Evolutionary conservation across 306 rosid species (phyloP).

Genomic region (Cyclanthera cordifolia): DNA sequence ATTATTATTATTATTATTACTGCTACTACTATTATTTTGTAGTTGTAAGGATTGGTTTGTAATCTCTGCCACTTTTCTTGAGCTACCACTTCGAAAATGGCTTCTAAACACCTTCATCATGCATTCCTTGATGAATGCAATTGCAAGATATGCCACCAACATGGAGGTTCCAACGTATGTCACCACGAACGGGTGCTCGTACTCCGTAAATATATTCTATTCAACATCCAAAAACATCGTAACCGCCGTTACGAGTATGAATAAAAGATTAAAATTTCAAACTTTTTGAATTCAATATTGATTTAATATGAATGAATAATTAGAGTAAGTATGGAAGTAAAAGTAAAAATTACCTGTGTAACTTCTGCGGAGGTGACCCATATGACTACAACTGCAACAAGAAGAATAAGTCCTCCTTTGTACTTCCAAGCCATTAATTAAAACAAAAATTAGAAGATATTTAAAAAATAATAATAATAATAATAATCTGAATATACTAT

Average conservation of each 20-base stretch:
- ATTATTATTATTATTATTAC: neutral
- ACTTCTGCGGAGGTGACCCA: constrained; percentile 10
- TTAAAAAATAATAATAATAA: too few relatives aligned
- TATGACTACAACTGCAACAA: neutral
- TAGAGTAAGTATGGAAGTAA: too few relatives aligned
- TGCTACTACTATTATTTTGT: neutral
- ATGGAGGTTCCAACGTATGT: constrained; percentile 18
- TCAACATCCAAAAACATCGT: neutral
- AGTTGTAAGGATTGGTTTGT: neutral
- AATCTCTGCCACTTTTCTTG: neutral
- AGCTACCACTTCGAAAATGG: neutral
- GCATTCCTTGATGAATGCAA: constrained; percentile 17
- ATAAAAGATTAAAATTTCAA: neutral
- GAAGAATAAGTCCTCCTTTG: constrained; percentile 12
- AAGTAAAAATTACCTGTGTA: too few relatives aligned
- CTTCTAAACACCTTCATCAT: neutral
- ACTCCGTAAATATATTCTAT: constrained; percentile 18
- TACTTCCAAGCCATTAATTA: constrained; percentile 14
- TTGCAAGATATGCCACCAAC: constrained; percentile 19
- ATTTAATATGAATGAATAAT: too few relatives aligned
- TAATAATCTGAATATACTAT: neutral
- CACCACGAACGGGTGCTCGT: constrained; percentile 21
- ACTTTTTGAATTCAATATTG: neutral
- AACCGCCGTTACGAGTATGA: neutral
- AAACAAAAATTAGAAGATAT: neutral